Conservation (phyloP, 805 yeast species). For the Myxozyma nipponensis region DNA sequence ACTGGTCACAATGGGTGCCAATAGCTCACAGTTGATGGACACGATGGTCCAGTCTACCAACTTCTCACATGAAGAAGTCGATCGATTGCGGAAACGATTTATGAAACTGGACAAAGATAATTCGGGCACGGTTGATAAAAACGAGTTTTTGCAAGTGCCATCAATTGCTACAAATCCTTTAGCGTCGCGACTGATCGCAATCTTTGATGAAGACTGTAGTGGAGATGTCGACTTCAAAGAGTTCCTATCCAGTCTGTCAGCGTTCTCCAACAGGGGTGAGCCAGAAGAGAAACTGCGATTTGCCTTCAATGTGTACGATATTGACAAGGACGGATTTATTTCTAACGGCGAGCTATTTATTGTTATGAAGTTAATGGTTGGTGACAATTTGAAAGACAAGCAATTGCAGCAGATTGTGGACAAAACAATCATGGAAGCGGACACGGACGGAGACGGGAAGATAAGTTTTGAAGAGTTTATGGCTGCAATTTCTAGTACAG, state of each 20-base stretch:
- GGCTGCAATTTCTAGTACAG: constrained; percentile 41
- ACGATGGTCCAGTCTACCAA: constrained; percentile 75
- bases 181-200: constrained; percentile 85
- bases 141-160: constrained; percentile 87
- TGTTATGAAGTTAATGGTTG: constrained; percentile 96
- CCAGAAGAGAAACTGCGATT: constrained; percentile 78
- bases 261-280: constrained; percentile 79
- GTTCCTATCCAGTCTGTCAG: constrained; percentile 79
- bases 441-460: constrained; percentile 79
- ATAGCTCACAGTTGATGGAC: constrained; percentile 60
- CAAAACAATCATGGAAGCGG: constrained; percentile 91
- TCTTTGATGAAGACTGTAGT: constrained; percentile 86
- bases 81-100: constrained; percentile 83
- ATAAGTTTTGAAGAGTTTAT: constrained; percentile 84
- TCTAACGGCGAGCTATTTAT: constrained; percentile 93
- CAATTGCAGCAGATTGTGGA: constrained; percentile 95
- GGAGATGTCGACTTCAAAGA: constrained; percentile 96
- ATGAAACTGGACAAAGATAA: constrained; percentile 93
- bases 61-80: constrained; percentile 87
- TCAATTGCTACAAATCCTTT: constrained; percentile 88
- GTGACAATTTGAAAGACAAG: constrained; percentile 75
- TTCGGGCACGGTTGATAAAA: constrained; percentile 85
- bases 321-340: constrained; percentile 90
- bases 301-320: constrained; percentile 91
- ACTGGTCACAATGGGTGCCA: constrained; percentile 51